Conservation (phyloP, 1,284 basidiomycete species). For the Xerocomus amazonicus region DNA sequence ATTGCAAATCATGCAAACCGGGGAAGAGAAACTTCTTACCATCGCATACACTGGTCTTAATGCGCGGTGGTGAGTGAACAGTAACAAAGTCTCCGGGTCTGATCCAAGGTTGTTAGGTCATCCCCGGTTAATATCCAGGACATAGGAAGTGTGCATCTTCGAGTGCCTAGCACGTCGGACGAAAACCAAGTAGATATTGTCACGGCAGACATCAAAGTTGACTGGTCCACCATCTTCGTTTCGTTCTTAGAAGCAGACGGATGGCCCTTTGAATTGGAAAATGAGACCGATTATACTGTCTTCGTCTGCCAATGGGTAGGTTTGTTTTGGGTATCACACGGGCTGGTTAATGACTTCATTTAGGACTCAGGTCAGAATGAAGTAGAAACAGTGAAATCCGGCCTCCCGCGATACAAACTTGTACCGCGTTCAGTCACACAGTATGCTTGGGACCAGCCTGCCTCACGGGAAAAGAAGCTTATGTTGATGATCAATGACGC, state of each 20-base stretch:
- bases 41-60: slow-evolving; percentile 85
- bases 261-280: slow-evolving; percentile 93
- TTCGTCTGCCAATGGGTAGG: slow-evolving; percentile 75
- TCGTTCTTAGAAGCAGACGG: slow-evolving; percentile 67
- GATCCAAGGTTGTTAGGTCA: slow-evolving; percentile 57
- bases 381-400: slow-evolving; percentile 34
- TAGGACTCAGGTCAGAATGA: slow-evolving; percentile 53
- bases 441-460: slow-evolving; percentile 97
- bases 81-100: slow-evolving; percentile 1
- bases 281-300: slow-evolving; percentile 77
- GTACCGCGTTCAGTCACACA: slow-evolving; percentile 53
- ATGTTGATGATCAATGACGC: slow-evolving; percentile 63
- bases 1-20: slow-evolving; percentile 66
- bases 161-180: slow-evolving; percentile 47
- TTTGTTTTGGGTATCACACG: not conserved
- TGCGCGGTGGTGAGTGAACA: slow-evolving; percentile 66
- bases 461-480: slow-evolving; percentile 81
- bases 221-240: slow-evolving; percentile 89
- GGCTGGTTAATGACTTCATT: slow-evolving; percentile 7
- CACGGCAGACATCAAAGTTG: slow-evolving; percentile 80
- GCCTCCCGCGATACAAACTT: slow-evolving; percentile 49
- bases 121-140: slow-evolving; percentile 91
- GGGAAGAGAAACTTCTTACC: slow-evolving; percentile 72
- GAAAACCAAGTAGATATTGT: slow-evolving; percentile 57
- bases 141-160: slow-evolving; percentile 83